Evolutionary conservation across 1,139 yeast genomes (phyloP), one percentile per base, ranked within the genome.

Genomic region (Zhuliangozyma parablackwelliae): DNA sequence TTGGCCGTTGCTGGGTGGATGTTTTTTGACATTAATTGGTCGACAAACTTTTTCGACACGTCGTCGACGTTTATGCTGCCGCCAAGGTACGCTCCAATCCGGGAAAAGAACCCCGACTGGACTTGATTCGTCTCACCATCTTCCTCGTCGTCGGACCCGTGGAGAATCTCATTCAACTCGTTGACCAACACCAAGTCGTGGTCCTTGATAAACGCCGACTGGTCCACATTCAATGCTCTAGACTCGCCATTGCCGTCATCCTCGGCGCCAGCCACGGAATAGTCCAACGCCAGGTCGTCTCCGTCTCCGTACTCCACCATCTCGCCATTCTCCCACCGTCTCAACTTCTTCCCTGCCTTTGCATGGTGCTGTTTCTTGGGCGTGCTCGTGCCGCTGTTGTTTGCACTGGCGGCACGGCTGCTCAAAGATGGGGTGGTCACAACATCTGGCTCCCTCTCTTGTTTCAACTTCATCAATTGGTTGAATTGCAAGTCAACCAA

Each of bases 241-340:
- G 28, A 26, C 21, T 71, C 65, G 38, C 76, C 79, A 1, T 75
- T 76, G 6, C 81, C 52, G 6, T 41, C 49, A 7, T 40, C 51
- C 21, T 36, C 29, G 10, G n/a, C 29, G 1, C 45, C 56, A 20
- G 46, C 38, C 21, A 45, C 59, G 2, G 73, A 67, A 42, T 63
- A 69, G 43, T 69, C 75, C 36, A 70, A 57, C 0, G 46, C 53
- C 31, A 41, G 43, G n/a, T 52, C 42, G n/a, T 43, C 53, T 10
- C 47, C 52, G n/a, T 43, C 53, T 21, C 42, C 50, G 16, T 45
- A 57, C n/a, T 53, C 62, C 3, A 63, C 63, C 50, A 63, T 47
- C 39, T 63, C 67, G 36, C 63, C 67, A 31, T 64, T 70, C 34
- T 66, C 69, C 76, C 76, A 70, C 43, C 64, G 67, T 42, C 76